Percentiles rank a stretch among this genome's conserved stretches.
Conservation (phyloP, 805 yeast species). For the Saturnispora mendoncae region DNA sequence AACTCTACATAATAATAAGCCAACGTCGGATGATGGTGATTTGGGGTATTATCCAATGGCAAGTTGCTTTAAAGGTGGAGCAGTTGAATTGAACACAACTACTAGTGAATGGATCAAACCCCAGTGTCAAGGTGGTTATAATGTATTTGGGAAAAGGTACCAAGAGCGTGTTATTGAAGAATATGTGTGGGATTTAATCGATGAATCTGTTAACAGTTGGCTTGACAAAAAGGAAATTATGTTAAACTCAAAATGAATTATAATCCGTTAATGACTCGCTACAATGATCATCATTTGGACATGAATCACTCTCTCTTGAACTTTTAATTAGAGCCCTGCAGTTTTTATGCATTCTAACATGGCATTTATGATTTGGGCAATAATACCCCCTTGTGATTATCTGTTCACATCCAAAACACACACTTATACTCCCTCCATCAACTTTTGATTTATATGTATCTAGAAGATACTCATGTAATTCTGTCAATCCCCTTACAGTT, state of each 20-base stretch:
- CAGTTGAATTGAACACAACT: constrained; percentile 61
- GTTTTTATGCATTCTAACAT: constrained; percentile 37
- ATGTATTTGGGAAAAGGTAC: constrained; percentile 51
- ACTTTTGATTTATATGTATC: constrained; percentile 35
- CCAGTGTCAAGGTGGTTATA: constrained; percentile 26
- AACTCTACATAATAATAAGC: constrained; percentile 4
- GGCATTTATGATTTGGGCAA: constrained; percentile 30
- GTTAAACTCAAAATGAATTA: constrained; percentile 1
- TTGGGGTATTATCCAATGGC: constrained; percentile 89
- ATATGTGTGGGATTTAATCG: constrained; percentile 72
- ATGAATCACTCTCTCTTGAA: constrained; percentile 23
- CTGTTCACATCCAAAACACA: constrained; percentile 44
- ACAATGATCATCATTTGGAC: constrained; percentile 23
- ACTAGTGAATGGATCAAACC: constrained; percentile 49
- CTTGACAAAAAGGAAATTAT: constrained; percentile 30
- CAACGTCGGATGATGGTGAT: constrained; percentile 64
- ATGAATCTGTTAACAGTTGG: constrained; percentile 64
- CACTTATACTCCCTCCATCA: constrained; percentile 32
- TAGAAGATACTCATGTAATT: constrained; percentile 36
- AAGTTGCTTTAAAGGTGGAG: constrained; percentile 73
- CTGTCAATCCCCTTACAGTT: constrained; percentile 38
- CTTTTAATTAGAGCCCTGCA: constrained; percentile 37
- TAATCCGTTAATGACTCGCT: neutral
- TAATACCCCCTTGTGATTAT: constrained; percentile 45
- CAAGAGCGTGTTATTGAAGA: constrained; percentile 71